Base-by-base conservation (phyloP, 768 basidiomycete species). In the Tephrocybe sp. region DNA sequence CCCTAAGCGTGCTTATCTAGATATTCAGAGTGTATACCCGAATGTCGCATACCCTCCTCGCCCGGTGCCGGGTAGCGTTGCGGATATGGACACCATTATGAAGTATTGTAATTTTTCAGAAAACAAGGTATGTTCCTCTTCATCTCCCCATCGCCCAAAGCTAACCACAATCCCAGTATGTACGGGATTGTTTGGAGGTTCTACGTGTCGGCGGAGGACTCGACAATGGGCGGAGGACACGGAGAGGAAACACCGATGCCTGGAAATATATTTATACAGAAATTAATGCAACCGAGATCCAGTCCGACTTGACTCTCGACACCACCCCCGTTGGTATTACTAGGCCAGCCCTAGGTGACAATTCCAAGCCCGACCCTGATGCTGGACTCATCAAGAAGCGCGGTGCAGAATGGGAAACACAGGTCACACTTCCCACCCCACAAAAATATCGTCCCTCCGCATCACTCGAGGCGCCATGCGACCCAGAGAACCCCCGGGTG, bases 101-200 rank as follows among this genome's bases (percentile, higher is more conserved):
- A 83, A 87, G 39, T 78, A 89, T 57, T 97, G 95, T 67, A 86
- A 91, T 69, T 95, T 93, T 63, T 77, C 81, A 26, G 70, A 77
- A 54, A 75, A 76, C 58, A 88, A 88, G 79, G 89, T 87, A 47
- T 34, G 27, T 32, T 32, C 24, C 46, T 16, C 24, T 27, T 7
- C 18, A 30, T 52, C 35, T 51, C 41, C 52, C 46, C 45, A 49
- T 42, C 30, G 30, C 15, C 24, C 19, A 38, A 37, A 34, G 36
- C 55, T 43, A 41, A 7, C 21, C 36, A 18, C 45, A 95, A 87
- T 93, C 36, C 16, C 47, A 95, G 88, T 93, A 92, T 66, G 95
- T 97, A n/a, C 87, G 95, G 9, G 94, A 97, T 62, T 98, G 95
- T 59, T 70, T 97, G 28, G 93, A 97, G 63, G 86, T 93, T 55